phyloP scores from a whole-genome alignment of 106 monocot species.

The Agapanthus africanus region DNA sequence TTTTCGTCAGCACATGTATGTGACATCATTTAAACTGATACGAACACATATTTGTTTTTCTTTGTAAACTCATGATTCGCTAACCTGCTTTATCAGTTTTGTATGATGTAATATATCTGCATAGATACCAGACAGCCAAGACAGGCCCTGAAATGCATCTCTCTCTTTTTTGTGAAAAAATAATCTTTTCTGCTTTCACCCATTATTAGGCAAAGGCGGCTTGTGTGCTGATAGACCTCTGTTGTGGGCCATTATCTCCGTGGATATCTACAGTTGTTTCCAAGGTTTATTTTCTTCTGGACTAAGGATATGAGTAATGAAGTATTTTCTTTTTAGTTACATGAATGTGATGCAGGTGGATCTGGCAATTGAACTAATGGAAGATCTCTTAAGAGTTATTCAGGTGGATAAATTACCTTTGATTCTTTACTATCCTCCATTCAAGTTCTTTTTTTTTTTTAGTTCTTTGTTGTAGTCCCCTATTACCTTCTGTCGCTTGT shows the following conservation, averaged over 20 bases:
- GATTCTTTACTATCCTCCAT: background rate
- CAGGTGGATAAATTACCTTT: slow-evolving; percentile 42
- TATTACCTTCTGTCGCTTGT: background rate
- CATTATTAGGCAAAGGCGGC: slow-evolving; percentile 67
- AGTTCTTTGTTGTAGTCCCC: background rate
- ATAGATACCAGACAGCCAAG: background rate
- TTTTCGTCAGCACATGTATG: slow-evolving; percentile 70
- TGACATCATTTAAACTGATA: slow-evolving; percentile 6
- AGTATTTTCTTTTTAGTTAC: slow-evolving; percentile 13
- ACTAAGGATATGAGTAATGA: background rate
- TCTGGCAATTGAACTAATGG: slow-evolving; percentile 78
- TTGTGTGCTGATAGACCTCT: slow-evolving; percentile 79
- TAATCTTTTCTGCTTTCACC: background rate
- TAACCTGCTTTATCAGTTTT: background rate
- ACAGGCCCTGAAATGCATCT: background rate
- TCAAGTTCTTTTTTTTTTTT: background rate
- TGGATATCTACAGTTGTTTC: slow-evolving; percentile 62
- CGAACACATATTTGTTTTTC: background rate
- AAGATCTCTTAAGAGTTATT: slow-evolving; percentile 67
- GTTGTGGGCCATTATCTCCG: slow-evolving; percentile 61
- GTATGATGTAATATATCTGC: background rate
- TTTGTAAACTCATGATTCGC: background rate
- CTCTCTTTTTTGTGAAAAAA: background rate
- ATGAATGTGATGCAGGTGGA: slow-evolving; percentile 52
- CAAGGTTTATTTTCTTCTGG: slow-evolving; percentile 53